Percentiles rank a stretch among this genome's conserved stretches.
Conservation (phyloP, 352 stramenopile genomes). For the Globisporangium radiosum region DNA sequence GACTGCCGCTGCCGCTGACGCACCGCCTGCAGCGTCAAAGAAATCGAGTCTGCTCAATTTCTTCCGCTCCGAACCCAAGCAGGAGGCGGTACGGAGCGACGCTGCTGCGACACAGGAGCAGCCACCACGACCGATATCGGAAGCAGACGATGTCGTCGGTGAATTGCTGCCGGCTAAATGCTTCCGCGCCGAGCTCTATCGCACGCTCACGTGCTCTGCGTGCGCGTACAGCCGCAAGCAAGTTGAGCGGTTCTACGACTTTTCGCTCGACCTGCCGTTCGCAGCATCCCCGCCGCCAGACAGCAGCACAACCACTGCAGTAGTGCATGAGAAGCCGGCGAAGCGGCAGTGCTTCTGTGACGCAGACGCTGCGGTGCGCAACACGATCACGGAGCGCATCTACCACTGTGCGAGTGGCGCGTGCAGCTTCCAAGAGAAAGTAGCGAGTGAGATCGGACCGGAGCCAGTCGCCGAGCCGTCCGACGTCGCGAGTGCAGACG, state of each 20-base stretch:
- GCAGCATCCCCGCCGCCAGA: constrained; percentile 1
- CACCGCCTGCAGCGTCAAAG: constrained; percentile 17
- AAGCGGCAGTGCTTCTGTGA: constrained; percentile 64
- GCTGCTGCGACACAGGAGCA: neutral
- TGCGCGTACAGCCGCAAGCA: constrained; percentile 77
- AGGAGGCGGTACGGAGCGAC: constrained; percentile 2
- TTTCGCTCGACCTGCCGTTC: constrained; percentile 77
- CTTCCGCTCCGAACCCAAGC: constrained; percentile 34
- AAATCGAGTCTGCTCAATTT: constrained; percentile 53
- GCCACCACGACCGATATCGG: constrained; percentile 15
- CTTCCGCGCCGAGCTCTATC: constrained; percentile 71
- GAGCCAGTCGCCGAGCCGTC: neutral
- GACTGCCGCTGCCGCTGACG: constrained; percentile 2
- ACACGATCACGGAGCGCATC: constrained; percentile 27
- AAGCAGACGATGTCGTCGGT: constrained; percentile 37
- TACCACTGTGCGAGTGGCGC: constrained; percentile 55
- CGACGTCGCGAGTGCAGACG: neutral
- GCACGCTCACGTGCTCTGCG: constrained; percentile 67
- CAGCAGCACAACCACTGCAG: neutral
- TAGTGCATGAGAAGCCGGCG: constrained; percentile 6
- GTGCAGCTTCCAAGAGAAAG: constrained; percentile 59
- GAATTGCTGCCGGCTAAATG: constrained; percentile 63
- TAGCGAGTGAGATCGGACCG: constrained; percentile 4
- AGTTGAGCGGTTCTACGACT: constrained; percentile 81
- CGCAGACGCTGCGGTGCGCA: constrained; percentile 24